Evolutionary conservation across 2,329 filamentous ascomycete genomes (phyloP), one percentile per base, ranked within the genome.

Genomic region (Fusarium redolens): DNA sequence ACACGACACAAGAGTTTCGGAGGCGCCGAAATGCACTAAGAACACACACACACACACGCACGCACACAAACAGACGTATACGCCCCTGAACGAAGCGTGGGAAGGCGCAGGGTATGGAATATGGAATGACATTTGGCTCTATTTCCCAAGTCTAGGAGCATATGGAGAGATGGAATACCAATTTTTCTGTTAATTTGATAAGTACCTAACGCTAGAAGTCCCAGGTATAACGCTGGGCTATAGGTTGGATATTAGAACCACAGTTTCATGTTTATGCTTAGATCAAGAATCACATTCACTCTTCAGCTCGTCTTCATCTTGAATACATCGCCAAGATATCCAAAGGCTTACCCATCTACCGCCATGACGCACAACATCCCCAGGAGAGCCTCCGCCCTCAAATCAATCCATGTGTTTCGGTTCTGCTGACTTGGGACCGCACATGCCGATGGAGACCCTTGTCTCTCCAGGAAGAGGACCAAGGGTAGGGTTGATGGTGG

Each of bases 1-100:
- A 86, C 85, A 31, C 83, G 86, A 74, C 86, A 83, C 73, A 83
- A 83, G 78, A 88, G 86, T 71, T 87, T 86, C 63, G 83, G 85
- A 18, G 85, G 86, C 4, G 79, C 83, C 28, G 86, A 88, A 78
- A 77, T 77, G 76, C 59, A 73, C 55, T 78, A 60, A 64, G 22
- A 17, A 15, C 38, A 40, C 33, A 31, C 10, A 17, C 20, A n/a
- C 14, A 20, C 25, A 28, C 7, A 30, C 18, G 17, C 13, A 15
- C 4, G 20, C 12, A 20, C 4, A 64, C 20, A 45, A 4, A 44
- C 31, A 41, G 31, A 41, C 13, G 31, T 17, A 60, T 33, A 56
- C 30, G 6, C 41, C 33, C 58, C 38, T 43, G 35, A 28, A 14
- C 37, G 43, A 47, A 58, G 56, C 56, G 62, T 71, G 57, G 43